A percentile compares a stretch with the other conserved stretches of the same genome.
Evolutionary conservation across 2,329 filamentous ascomycete species (phyloP).

Genomic region (Cladophialophora immunda): DNA sequence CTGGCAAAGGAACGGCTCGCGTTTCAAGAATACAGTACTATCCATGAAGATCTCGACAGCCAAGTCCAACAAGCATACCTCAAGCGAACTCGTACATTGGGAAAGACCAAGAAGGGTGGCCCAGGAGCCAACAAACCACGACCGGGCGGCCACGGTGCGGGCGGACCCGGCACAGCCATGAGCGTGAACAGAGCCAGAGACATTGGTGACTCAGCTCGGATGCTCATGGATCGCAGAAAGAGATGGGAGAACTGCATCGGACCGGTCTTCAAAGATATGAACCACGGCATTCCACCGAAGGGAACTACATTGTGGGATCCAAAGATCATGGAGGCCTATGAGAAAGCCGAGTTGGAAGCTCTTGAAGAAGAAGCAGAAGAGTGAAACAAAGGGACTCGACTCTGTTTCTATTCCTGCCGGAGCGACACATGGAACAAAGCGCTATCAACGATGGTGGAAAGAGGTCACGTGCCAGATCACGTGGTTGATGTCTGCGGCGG

Average conservation of each 20-base stretch:
- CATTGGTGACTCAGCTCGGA: slow-evolving; percentile 90
- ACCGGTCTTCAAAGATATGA: slow-evolving; percentile 86
- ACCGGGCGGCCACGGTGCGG: slow-evolving; percentile 66
- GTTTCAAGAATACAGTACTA: slow-evolving; percentile 95
- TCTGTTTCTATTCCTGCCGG: background rate
- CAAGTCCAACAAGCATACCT: slow-evolving; percentile 95
- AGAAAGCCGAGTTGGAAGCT: slow-evolving; percentile 78
- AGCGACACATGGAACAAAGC: slow-evolving; percentile 1
- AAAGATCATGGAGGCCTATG: slow-evolving; percentile 74
- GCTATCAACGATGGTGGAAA: background rate
- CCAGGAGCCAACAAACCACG: slow-evolving; percentile 64
- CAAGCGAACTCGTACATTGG: slow-evolving; percentile 92
- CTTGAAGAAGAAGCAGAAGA: slow-evolving; percentile 73
- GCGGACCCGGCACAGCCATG: slow-evolving; percentile 56
- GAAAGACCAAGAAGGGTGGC: slow-evolving; percentile 90
- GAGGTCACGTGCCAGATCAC: background rate
- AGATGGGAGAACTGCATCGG: slow-evolving; percentile 93
- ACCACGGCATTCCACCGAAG: slow-evolving; percentile 73
- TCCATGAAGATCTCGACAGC: slow-evolving; percentile 92
- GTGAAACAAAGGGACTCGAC: background rate
- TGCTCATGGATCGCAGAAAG: slow-evolving; percentile 87
- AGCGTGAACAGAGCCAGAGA: slow-evolving; percentile 70
- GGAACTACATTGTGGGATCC: slow-evolving; percentile 79
- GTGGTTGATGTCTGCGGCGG: background rate
- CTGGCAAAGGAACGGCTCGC: slow-evolving; percentile 93